Conservation (phyloP, 2,329 filamentous ascomycete species). For the Beauveria caledonica region DNA sequence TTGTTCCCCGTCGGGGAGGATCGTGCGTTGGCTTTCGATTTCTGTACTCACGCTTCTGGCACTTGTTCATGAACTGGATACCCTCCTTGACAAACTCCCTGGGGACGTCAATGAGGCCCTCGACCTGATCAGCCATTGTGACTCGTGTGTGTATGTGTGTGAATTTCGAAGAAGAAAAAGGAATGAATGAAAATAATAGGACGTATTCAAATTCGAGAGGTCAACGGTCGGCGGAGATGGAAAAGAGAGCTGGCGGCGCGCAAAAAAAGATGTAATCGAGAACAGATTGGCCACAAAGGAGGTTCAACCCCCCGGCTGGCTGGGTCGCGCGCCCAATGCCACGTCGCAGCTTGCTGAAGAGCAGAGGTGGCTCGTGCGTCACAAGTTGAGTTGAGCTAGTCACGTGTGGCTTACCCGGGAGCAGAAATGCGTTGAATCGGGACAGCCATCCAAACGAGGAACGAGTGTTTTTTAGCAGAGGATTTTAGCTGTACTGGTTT, state of each 20-base stretch:
- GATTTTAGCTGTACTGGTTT: neutral
- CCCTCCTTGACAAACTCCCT: constrained; percentile 41
- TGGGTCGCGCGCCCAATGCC: neutral
- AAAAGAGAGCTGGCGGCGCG: neutral
- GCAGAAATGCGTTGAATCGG: neutral
- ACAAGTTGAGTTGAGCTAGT: neutral
- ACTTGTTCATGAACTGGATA: constrained; percentile 52
- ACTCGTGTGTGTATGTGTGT: constrained; percentile 9
- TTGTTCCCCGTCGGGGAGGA: neutral
- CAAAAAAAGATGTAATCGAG: constrained; percentile 1
- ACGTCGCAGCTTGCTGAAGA: neutral
- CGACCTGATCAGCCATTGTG: constrained; percentile 28
- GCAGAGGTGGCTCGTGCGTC: neutral
- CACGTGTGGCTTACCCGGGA: neutral
- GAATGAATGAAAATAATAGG: neutral
- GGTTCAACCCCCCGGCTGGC: neutral
- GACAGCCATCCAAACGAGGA: no score
- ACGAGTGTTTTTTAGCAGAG: neutral
- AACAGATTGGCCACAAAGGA: constrained; percentile 12
- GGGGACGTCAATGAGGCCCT: constrained; percentile 62
- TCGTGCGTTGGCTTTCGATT: neutral
- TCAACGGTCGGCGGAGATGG: neutral
- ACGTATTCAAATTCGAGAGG: neutral
- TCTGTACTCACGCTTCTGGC: constrained; percentile 49
- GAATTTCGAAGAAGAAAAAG: neutral